Base-by-base conservation (phyloP, 2,329 filamentous ascomycete species). In the Mycosphaerella arachidis region DNA sequence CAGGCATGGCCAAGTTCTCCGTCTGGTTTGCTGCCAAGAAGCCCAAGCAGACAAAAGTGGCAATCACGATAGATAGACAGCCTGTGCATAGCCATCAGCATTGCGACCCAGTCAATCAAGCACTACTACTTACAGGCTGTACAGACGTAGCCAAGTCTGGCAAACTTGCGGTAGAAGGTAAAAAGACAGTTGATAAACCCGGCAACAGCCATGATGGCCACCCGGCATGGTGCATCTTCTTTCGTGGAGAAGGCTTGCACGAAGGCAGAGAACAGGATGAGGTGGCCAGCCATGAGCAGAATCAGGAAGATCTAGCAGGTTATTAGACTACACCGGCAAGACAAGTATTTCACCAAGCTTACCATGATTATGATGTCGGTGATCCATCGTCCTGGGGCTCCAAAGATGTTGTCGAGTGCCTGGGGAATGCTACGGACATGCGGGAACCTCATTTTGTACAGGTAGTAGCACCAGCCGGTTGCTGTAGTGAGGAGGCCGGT, bases 261-360 rank as follows among this genome's bases (percentile, higher is more conserved):
- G 30, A 52, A 52, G 10, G 90, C 86, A 33, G 81, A 82, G 65
- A 89, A 89, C 0, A 86, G 89, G 62, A 90, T 76, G 55, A 88
- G 79, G 74, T 91, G 89, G n/a, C 86, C 88, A 35, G 83, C 86
- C 74, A 88, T 86, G 66, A 89, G 82, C 74, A 91, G 89, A 57
- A 87, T 75, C 43, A 90, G 77, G 72, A 89, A 84, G 18, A 90
- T 73, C 9, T 82, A 76, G 66, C 88, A 86, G 63, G 12, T 3
- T 16, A 30, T 50, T n/a, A 50, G 46, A 9, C 16, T 48, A 48
- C 45, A 18, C 3, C 10, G 9, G 45, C 10, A 18, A 20, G 24
- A 24, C 24, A 24, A 48, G 9, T 16, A 48, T 27, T 24, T 20
- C 18, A n/a, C 13, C 12, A 16, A 16, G 24, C 30, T 13, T n/a